phyloP scores from a whole-genome alignment of 169 alveolate species.

The Cryptosporidium sp. region DNA sequence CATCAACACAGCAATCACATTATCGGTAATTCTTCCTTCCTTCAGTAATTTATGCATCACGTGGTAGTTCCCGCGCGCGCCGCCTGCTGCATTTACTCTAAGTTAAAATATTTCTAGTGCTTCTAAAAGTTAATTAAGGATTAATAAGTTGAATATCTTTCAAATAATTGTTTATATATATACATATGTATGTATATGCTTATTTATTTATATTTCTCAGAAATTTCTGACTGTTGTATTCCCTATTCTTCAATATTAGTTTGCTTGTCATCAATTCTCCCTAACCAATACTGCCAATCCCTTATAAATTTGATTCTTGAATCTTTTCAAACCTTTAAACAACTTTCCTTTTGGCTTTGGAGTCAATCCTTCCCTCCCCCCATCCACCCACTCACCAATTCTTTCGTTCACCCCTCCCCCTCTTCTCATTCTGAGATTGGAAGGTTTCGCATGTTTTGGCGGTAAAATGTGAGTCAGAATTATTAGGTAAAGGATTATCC shows the following conservation, averaged over 20 bases:
- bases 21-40: constrained; percentile 8
- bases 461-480: constrained; percentile 13
- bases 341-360: too few relatives aligned
- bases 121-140: neutral
- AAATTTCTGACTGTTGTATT: too few relatives aligned
- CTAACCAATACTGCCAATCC: too few relatives aligned
- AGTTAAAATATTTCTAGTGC: neutral
- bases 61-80: neutral
- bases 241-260: too few relatives aligned
- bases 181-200: neutral
- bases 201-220: too few relatives aligned
- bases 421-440: neutral
- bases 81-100: neutral
- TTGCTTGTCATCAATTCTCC: too few relatives aligned
- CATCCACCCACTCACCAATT: neutral
- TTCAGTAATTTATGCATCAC: neutral
- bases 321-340: too few relatives aligned
- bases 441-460: constrained; percentile 9
- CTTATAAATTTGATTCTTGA: too few relatives aligned
- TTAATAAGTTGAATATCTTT: neutral
- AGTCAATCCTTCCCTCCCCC: neutral
- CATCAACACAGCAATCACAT: neutral
- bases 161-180: neutral
- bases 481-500: neutral
- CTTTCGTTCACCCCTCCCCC: neutral